phyloP scores from a whole-genome alignment of 2,329 filamentous ascomycete species.

The Diaporthe nobilis region DNA sequence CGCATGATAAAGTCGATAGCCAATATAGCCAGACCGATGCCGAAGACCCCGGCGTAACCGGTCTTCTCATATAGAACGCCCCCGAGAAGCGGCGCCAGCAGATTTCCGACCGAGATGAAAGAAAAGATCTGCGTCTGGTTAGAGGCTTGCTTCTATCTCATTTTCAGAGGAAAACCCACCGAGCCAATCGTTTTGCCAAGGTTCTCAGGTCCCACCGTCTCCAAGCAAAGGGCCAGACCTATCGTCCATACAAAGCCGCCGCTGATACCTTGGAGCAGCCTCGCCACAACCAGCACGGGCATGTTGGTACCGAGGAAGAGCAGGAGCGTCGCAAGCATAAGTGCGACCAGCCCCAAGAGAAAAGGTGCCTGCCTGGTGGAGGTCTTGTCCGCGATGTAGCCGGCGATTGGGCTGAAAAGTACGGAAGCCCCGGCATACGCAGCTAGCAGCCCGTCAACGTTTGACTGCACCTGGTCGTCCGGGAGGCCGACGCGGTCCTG shows the following conservation, averaged over 20 bases:
- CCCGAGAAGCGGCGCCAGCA: conserved; percentile 71
- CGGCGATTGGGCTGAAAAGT: conserved; percentile 64
- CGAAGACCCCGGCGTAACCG: conserved; percentile 72
- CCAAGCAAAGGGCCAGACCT: conserved; percentile 70
- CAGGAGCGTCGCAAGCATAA: conserved; percentile 68
- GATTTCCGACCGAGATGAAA: conserved; percentile 69
- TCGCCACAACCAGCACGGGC: conserved; percentile 63
- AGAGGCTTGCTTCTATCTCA: background rate
- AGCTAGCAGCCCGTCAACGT: conserved; percentile 67
- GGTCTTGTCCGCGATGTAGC: conserved; percentile 68
- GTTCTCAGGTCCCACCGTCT: conserved; percentile 68
- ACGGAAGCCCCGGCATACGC: conserved; percentile 68
- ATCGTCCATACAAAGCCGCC: conserved; percentile 73
- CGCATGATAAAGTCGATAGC: conserved; percentile 72
- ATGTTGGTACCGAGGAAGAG: conserved; percentile 65
- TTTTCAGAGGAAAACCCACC: conserved; percentile 49
- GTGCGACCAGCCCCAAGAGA: conserved; percentile 65
- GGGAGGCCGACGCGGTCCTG: conserved; percentile 64
- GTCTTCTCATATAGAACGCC: conserved; percentile 72
- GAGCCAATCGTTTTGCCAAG: conserved; percentile 74
- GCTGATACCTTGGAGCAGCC: conserved; percentile 70
- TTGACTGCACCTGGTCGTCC: conserved; percentile 62
- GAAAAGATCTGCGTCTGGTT: conserved; percentile 62
- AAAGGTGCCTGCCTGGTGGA: conserved; percentile 70
- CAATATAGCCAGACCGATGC: conserved; percentile 67